Percentiles rank a stretch among this genome's conserved stretches.
These are phyloP conservation scores for Maudiozyma turicensis DNA, from an alignment of 805 yeast genomes.

Conservation along the genomic window DNA sequence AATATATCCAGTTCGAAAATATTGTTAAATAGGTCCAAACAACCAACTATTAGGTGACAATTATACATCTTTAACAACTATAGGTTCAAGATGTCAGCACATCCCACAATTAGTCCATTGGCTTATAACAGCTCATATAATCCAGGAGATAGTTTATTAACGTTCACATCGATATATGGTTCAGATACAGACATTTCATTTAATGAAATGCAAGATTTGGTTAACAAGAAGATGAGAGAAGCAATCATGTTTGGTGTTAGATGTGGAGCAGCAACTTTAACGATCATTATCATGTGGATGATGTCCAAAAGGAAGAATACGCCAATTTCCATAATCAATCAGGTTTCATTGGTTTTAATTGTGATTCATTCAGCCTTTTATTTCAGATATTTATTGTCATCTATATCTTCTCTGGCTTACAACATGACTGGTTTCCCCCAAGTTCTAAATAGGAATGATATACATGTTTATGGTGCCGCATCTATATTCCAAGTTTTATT, in stretches of 20 bases:
- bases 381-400: slow-evolving; percentile 43
- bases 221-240: slow-evolving; percentile 28
- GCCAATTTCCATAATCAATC: slow-evolving; percentile 68
- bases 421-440: slow-evolving; percentile 40
- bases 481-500: slow-evolving; percentile 52
- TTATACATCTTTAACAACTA: background rate
- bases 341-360: slow-evolving; percentile 44
- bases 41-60: too few relatives aligned
- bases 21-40: too few relatives aligned
- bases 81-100: slow-evolving; percentile 1
- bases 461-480: slow-evolving; percentile 48
- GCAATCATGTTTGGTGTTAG: slow-evolving; percentile 47
- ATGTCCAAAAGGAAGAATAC: slow-evolving; percentile 46
- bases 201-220: slow-evolving; percentile 33
- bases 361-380: slow-evolving; percentile 54
- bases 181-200: slow-evolving; percentile 29
- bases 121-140: slow-evolving; percentile 18
- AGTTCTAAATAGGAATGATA: slow-evolving; percentile 29
- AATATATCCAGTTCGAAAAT: too few relatives aligned
- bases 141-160: slow-evolving; percentile 23
- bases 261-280: slow-evolving; percentile 44
- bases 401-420: slow-evolving; percentile 40
- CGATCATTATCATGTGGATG: slow-evolving; percentile 39
- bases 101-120: slow-evolving; percentile 8
- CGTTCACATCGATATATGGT: slow-evolving; percentile 38